A percentile compares a stretch with the other conserved stretches of the same genome.
Conservation (phyloP, 768 basidiomycete species). For the Boletus coccyginus region DNA sequence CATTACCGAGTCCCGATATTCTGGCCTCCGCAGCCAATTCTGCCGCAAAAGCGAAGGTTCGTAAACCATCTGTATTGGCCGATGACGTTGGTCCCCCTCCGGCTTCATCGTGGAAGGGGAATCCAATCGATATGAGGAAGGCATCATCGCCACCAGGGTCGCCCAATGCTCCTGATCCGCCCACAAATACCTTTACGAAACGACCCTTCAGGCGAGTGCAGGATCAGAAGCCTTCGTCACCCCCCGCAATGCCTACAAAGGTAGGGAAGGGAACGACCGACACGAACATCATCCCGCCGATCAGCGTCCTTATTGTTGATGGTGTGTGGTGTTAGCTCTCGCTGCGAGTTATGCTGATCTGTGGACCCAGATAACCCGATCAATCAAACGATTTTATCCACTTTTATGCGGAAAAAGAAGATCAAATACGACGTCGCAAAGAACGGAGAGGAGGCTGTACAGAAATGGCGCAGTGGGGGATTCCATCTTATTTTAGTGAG, state of each 20-base stretch:
- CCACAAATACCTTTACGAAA: constrained; percentile 25
- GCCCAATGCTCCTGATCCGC: constrained; percentile 25
- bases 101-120: constrained; percentile 25
- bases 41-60: constrained; percentile 22
- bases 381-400: constrained; percentile 96
- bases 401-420: constrained; percentile 94
- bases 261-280: constrained; percentile 53
- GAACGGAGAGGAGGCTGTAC: constrained; percentile 92
- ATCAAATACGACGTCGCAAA: constrained; percentile 94
- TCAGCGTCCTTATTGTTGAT: constrained; percentile 97
- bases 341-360: constrained; percentile 13
- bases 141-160: constrained; percentile 34
- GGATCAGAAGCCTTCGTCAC: constrained; percentile 27
- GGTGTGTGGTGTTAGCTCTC: constrained; percentile 48
- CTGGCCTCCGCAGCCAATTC: constrained; percentile 4
- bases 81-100: constrained; percentile 21
- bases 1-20: constrained; percentile 22
- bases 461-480: constrained; percentile 89
- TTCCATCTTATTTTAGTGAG: constrained; percentile 95
- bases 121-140: constrained; percentile 29
- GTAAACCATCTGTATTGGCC: constrained; percentile 31
- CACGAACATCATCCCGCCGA: constrained; percentile 85
- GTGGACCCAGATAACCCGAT: constrained; percentile 84
- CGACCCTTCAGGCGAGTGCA: constrained; percentile 33
- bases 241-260: constrained; percentile 37